Evolutionary conservation across 805 yeast species (phyloP), one percentile per base, ranked within the genome.

Genomic region (Lachancea sp.): DNA sequence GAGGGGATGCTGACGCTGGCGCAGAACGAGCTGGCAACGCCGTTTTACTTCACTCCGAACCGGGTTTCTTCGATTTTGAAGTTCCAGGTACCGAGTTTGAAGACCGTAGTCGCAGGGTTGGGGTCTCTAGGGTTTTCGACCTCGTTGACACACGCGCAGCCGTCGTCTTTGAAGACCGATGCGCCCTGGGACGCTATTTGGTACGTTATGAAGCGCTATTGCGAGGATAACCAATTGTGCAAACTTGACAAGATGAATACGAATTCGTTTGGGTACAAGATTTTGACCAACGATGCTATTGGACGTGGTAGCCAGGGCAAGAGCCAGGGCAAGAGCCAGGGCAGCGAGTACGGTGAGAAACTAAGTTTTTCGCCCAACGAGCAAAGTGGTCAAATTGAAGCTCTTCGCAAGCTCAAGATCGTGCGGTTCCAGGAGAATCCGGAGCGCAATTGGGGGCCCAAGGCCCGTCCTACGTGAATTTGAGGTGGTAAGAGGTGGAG

Each of bases 381-480:
- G 43, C 66, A 77, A 40, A 78, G 89, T 48, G 72, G 69, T 16
- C 72, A 69, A 40, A 67, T 89, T 45, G 79, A 78, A 54, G 70
- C 66, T 45, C 68, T 87, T 44, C 74, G 96, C 57, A 81, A 77
- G 51, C 73, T 87, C 47, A 88, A 88, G 65, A 78, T 91, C 60
- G 88, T 88, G 12, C 74, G 96, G 56, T 91, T 75, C 65, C 99
- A 90, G 62, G 89, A 81, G 59, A 91, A 90, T 59, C 99, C 99
- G 13, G 77, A 88, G 1, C 86, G 85, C 61, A 82, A 86, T 62
- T 93, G 99, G 99, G 99, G 99, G 1, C 99, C 98, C 31, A 87
- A 85, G 68, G 79, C 96, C 2, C 80, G 84, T 58, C 95, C 95
- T 3, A 41, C 38, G 18, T 22, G 25, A 22, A 22, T 6, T 4